Base-by-base conservation (phyloP, 129 eudicot genomes). In the Silybum marianum region DNA sequence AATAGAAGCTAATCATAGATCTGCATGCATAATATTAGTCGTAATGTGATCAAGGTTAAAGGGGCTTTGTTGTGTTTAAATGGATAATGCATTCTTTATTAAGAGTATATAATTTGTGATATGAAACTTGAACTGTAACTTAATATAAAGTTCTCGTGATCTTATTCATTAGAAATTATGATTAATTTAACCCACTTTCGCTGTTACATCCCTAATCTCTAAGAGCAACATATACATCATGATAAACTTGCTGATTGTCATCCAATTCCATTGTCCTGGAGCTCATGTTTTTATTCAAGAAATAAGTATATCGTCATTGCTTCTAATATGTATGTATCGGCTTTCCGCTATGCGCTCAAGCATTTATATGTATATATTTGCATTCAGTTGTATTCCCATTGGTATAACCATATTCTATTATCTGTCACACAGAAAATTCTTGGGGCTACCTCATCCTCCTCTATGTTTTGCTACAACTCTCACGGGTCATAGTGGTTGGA, bases 391-490 rank as follows among this genome's bases (percentile, higher is more conserved):
- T 74, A 51, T 66, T 65, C 48, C 12, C 39, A 2, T 24, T 36
- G 73, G 39, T 70, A 75, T 67, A 70, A 75, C 40, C n/a, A 83
- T 83, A 34, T 4, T 32, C 13, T 19, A 36, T 54, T 40, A 75
- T 80, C 18, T 81, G 32, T 74, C 30, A 42, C 40, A 25, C 93
- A 95, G 99, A 87, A 75, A 77, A 83, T 81, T 80, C 91, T 24
- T 95, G 99, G 99, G 99, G 99, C 36, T 95, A 95, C 80, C 93
- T 92, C 19, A 60, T 90, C 70, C 99, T 95, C 76, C 94, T 95
- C 6, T 95, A 95, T 42, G 85, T 89, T 25, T 80, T 86, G 73
- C 90, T 95, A 82, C 99, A 88, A 86, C 82, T 95, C 36, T 85
- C 99, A 23, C 79, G 99, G 71, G 58, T 75, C 28, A 85, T 83